Conservation (phyloP, 1,139 yeast genomes). For the Petasospora fabianii region DNA sequence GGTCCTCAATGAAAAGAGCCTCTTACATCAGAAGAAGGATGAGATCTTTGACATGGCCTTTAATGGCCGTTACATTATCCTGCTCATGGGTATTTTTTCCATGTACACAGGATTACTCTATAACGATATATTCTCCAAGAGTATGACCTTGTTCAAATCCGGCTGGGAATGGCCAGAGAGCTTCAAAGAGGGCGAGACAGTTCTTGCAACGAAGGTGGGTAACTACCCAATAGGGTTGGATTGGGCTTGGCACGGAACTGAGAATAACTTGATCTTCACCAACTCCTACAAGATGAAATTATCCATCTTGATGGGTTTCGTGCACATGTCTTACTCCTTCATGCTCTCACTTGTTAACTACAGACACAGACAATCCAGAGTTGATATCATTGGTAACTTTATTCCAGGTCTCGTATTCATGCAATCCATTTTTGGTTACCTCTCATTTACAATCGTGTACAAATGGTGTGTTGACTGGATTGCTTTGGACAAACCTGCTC, state of each 20-base stretch:
- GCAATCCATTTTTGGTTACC: constrained; percentile 81
- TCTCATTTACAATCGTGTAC: constrained; percentile 66
- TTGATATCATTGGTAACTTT: constrained; percentile 74
- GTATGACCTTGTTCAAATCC: constrained; percentile 67
- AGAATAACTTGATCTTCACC: constrained; percentile 66
- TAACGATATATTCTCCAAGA: constrained; percentile 72
- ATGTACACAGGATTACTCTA: constrained; percentile 76
- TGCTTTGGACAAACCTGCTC: constrained; percentile 65
- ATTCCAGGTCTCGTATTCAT: constrained; percentile 75
- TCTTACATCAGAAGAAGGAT: constrained; percentile 61
- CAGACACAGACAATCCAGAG: constrained; percentile 49
- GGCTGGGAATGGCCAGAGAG: constrained; percentile 75
- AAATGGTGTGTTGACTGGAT: constrained; percentile 82
- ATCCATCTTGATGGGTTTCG: constrained; percentile 74
- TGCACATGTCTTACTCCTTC: constrained; percentile 74
- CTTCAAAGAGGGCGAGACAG: constrained; percentile 54
- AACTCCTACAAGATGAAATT: constrained; percentile 82
- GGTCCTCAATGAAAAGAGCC: constrained; percentile 57
- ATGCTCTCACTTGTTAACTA: constrained; percentile 67
- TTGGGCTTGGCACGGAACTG: constrained; percentile 81
- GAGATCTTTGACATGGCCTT: constrained; percentile 83
- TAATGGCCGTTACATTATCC: constrained; percentile 67
- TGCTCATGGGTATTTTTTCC: constrained; percentile 74
- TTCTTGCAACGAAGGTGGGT: constrained; percentile 54
- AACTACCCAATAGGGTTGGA: constrained; percentile 68